Conservation (phyloP, 1,284 basidiomycete genomes). For the Trametes pubescens region DNA sequence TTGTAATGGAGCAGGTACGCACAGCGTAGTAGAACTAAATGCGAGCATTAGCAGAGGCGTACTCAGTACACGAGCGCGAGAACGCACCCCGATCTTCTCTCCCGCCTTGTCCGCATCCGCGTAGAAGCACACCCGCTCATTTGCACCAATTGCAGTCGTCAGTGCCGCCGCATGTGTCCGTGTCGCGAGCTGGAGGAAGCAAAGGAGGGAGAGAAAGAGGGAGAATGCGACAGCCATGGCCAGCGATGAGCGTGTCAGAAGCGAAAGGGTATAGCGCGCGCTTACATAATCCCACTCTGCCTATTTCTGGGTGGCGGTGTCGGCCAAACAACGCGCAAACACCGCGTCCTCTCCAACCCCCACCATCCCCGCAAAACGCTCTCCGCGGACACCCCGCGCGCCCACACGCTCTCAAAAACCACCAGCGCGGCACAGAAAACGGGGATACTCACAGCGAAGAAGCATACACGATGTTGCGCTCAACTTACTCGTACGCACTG, state of each 20-base stretch:
- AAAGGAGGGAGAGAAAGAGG: constrained; percentile 35
- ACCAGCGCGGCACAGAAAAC: not conserved
- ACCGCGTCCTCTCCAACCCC: constrained; percentile 34
- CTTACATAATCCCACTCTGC: constrained; percentile 26
- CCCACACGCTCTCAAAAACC: not conserved
- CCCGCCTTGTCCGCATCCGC: constrained; percentile 95
- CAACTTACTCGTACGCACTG: constrained; percentile 9
- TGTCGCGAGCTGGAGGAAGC: constrained; percentile 32
- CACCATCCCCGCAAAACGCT: constrained; percentile 12
- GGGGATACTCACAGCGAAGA: too few relatives aligned
- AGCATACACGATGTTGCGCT: constrained; percentile 22
- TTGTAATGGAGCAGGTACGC: constrained; percentile 42
- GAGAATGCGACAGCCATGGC: constrained; percentile 38
- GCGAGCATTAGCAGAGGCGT: not conserved
- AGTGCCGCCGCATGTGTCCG: constrained; percentile 70
- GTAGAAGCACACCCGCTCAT: constrained; percentile 93
- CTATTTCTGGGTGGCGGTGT: constrained; percentile 25
- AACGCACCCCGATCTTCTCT: constrained; percentile 87
- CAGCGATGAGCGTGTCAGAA: constrained; percentile 33
- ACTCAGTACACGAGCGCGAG: not conserved
- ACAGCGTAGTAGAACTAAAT: constrained; percentile 68
- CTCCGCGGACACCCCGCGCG: not conserved
- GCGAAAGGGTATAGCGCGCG: constrained; percentile 23
- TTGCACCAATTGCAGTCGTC: constrained; percentile 86
- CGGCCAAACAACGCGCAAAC: constrained; percentile 41